A percentile compares a stretch with the other conserved stretches of the same genome.
Evolutionary conservation across 495 filamentous ascomycete genomes (phyloP).

Genomic region (Halenospora varia): DNA sequence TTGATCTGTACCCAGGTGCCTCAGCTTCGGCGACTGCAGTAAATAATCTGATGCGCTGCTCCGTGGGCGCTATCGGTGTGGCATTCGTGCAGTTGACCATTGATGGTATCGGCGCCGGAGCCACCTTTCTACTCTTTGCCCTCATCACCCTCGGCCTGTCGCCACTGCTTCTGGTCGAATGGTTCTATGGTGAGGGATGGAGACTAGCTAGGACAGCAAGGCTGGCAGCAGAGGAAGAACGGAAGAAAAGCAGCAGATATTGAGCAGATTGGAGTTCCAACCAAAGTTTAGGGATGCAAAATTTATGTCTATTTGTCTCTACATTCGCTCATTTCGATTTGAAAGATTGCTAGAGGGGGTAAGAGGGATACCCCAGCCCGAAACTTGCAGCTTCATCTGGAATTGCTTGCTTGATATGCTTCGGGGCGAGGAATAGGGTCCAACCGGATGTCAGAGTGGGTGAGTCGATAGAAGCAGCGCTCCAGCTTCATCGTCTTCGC

Average conservation of each 20-base stretch:
- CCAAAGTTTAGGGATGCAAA: no score
- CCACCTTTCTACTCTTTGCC: conserved; percentile 60
- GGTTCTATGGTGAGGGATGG: conserved; percentile 14
- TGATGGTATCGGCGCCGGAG: conserved; percentile 53
- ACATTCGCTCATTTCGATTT: no score
- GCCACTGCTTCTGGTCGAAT: conserved; percentile 10
- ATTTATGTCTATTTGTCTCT: no score
- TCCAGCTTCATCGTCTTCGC: no score
- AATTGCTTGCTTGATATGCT: no score
- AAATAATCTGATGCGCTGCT: conserved; percentile 60
- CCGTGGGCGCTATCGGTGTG: conserved; percentile 57
- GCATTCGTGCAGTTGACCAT: conserved; percentile 55
- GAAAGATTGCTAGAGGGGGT: no score
- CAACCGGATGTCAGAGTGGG: no score
- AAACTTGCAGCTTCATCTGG: no score
- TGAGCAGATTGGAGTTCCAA: not conserved
- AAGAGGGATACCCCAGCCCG: no score
- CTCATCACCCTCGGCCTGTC: not conserved
- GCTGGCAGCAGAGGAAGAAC: not conserved
- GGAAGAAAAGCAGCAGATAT: not conserved
- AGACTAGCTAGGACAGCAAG: conserved; percentile 10
- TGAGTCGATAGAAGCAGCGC: no score
- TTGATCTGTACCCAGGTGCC: conserved; percentile 25
- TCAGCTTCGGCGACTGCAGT: conserved; percentile 59
- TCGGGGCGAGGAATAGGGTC: no score